Conservation (phyloP, 768 basidiomycete species). For the Mycena sanguinolenta region DNA sequence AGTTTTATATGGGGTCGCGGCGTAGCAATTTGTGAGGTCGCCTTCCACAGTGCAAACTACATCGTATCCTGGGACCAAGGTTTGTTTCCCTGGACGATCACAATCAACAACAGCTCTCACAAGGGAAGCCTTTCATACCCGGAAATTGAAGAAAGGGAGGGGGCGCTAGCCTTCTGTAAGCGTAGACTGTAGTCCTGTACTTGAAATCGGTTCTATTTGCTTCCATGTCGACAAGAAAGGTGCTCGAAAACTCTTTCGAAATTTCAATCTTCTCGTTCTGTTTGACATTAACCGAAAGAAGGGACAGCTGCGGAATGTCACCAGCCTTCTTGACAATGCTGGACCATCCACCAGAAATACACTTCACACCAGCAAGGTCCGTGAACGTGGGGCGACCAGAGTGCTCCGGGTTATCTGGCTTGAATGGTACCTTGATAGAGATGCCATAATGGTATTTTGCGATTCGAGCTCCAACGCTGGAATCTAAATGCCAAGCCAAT, state of each 20-base stretch:
- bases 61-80: constrained; percentile 36
- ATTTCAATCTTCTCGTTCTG: constrained; percentile 31
- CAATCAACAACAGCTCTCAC: background rate
- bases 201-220: background rate
- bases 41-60: constrained; percentile 29
- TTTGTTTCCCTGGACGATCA: constrained; percentile 10
- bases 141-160: constrained; percentile 33
- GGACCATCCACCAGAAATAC: constrained; percentile 36
- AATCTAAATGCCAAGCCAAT: constrained; percentile 45
- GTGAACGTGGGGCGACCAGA: background rate
- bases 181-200: constrained; percentile 20
- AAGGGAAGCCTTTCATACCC: background rate
- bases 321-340: constrained; percentile 43
- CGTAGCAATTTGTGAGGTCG: constrained; percentile 21
- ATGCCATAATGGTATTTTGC: constrained; percentile 45
- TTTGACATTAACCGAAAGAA: background rate
- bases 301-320: background rate
- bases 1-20: background rate
- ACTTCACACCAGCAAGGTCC: constrained; percentile 12
- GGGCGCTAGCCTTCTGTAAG: constrained; percentile 28
- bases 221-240: background rate
- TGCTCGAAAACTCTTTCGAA: constrained; percentile 8
- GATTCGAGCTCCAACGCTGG: constrained; percentile 41
- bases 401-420: constrained; percentile 30
- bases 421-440: constrained; percentile 19